Percentiles rank a stretch among this genome's conserved stretches.
Conservation (phyloP, 164 flowering plant species). For the Vitis riparia region DNA sequence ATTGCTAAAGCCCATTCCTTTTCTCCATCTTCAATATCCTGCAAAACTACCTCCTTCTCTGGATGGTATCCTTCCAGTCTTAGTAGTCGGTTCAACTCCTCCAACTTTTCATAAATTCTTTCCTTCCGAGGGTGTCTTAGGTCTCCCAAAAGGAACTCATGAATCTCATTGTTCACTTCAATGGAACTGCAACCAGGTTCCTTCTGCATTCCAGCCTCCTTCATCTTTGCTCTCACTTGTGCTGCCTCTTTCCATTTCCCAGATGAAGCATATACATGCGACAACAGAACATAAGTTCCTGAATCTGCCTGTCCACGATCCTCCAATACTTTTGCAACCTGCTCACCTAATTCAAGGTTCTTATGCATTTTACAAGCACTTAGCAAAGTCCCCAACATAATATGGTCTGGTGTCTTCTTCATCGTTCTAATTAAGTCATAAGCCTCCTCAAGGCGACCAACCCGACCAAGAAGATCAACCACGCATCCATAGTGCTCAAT, state of each 20-base stretch:
- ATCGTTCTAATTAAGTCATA: constrained; percentile 28
- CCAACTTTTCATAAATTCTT: constrained; percentile 28
- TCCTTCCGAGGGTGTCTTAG: constrained; percentile 35
- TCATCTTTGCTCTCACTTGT: constrained; percentile 33
- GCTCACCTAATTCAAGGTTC: constrained; percentile 36
- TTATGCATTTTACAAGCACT: constrained; percentile 47
- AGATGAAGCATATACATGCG: constrained; percentile 38
- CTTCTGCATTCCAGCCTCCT: constrained; percentile 29
- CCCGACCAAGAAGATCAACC: constrained; percentile 47
- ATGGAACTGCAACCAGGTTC: constrained; percentile 49
- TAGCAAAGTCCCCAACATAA: constrained; percentile 38
- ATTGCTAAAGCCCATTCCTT: constrained; percentile 35
- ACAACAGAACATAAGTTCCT: constrained; percentile 38
- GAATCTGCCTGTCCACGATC: constrained; percentile 30
- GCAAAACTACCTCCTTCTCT: constrained; percentile 30
- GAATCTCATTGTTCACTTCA: constrained; percentile 43
- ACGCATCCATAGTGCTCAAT: constrained; percentile 53
- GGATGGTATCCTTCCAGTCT: constrained; percentile 36
- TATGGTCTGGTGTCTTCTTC: constrained; percentile 39
- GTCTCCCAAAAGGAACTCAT: constrained; percentile 51
- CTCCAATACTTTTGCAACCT: constrained; percentile 29
- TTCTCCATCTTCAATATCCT: constrained; percentile 36
- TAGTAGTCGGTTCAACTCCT: constrained; percentile 23
- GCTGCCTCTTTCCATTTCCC: constrained; percentile 41
- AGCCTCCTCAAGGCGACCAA: constrained; percentile 42